Conservation (phyloP, 2,329 filamentous ascomycete genomes). For the Fusarium torulosum region DNA sequence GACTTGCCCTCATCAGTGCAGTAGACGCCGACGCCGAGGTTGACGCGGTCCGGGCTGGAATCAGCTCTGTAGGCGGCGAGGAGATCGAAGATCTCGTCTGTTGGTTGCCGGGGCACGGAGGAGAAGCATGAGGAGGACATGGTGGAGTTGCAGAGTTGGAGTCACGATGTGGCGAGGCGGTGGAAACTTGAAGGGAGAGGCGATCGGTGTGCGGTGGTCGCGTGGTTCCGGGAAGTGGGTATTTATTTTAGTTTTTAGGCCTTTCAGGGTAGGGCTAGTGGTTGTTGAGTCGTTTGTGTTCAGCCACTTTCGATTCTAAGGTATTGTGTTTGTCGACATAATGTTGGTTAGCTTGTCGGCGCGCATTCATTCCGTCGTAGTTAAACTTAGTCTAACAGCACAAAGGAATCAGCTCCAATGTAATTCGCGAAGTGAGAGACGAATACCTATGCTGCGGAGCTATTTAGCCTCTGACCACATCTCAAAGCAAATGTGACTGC, state of each 20-base stretch:
- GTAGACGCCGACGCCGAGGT: constrained; percentile 43
- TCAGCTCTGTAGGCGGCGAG: constrained; percentile 30
- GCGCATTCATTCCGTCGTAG: no score
- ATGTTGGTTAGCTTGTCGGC: neutral
- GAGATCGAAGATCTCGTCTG: constrained; percentile 36
- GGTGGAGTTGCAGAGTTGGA: neutral
- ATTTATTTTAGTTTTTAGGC: constrained; percentile 25
- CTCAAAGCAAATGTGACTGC: no score
- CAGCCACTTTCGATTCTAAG: constrained; percentile 10
- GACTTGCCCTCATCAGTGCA: constrained; percentile 44
- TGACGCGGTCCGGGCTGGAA: constrained; percentile 38
- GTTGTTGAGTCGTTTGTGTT: neutral
- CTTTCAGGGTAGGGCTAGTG: constrained; percentile 29
- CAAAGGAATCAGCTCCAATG: neutral
- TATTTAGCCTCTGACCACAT: no score
- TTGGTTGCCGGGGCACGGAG: constrained; percentile 20
- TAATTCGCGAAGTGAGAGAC: no score
- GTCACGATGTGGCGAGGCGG: constrained; percentile 9
- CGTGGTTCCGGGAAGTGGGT: constrained; percentile 26
- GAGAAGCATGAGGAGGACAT: constrained; percentile 28
- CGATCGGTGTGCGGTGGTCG: constrained; percentile 17
- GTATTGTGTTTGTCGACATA: neutral
- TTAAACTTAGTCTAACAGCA: neutral
- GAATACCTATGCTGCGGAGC: no score
- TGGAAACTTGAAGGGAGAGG: constrained; percentile 7